Evolutionary conservation across 106 monocot genomes (phyloP), one percentile per base, ranked within the genome.

Genomic region (Apostasia shenzhenica): DNA sequence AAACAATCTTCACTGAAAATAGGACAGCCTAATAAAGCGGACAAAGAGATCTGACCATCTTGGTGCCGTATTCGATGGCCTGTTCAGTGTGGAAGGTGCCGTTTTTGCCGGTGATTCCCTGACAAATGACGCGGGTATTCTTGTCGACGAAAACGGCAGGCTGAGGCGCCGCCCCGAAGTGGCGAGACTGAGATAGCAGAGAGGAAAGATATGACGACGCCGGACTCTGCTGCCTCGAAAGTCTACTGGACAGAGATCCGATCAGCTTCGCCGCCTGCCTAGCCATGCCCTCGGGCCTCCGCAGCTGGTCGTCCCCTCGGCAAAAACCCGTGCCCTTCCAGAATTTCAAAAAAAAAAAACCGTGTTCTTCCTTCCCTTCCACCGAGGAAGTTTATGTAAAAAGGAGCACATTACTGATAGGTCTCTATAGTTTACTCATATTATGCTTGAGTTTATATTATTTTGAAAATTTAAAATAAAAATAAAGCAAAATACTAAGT

Each of bases 31-130:
- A 50, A 50, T 5, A 50, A 50, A 50, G 8, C 9, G 10, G 26
- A 39, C 11, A 55, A 14, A 6, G 50, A 49, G 41, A 42, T 3
- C 40, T 41, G 66, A 92, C 95, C 97, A 97, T 92, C 57, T 90
- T 92, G 79, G 97, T 97, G 70, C 97, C 97, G 13, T 97, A 97
- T 79, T 97, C 97, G 65, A 97, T 92, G 79, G 97, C 94, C 79
- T 97, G 97, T 75, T 97, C 97, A 43, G 97, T 97, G 89, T 97
- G 97, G 74, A 97, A 97, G 46, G 92, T 92, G 46, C 97, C 97
- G 75, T 89, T 97, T 87, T 97, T 97, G 1, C 97, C 97, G 50
- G 97, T 97, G 82, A 97, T 92, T 44, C 97, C 97, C 73, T 97
- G 97, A 75, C 97, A 97, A 67, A 97, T 92, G 53, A 97, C 92